Conservation (phyloP, 352 stramenopile genomes). For the Ophiocytium majus region DNA sequence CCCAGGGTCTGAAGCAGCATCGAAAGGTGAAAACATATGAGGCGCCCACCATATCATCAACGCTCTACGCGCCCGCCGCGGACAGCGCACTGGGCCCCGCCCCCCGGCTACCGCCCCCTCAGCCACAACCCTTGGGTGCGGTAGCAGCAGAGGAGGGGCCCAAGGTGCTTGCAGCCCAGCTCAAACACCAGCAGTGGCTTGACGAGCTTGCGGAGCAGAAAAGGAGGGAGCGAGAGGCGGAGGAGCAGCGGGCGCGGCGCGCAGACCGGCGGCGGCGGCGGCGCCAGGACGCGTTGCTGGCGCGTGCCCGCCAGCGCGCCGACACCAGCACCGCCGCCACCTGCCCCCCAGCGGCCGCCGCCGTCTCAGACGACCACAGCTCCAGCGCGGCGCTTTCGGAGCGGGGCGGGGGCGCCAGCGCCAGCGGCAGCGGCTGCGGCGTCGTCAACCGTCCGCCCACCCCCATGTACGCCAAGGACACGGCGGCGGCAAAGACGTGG, state of each 20-base stretch:
- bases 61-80: not conserved
- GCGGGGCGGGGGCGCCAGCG: not conserved
- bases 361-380: not conserved
- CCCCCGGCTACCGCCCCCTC: not conserved
- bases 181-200: slow-evolving; percentile 37
- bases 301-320: slow-evolving; percentile 32
- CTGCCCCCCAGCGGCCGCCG: not conserved
- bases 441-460: not conserved
- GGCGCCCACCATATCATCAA: not conserved
- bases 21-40: not conserved
- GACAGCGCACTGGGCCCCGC: not conserved
- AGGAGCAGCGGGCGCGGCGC: slow-evolving; percentile 39
- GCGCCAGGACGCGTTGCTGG: slow-evolving; percentile 29
- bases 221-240: not conserved
- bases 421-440: not conserved
- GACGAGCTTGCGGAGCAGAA: slow-evolving; percentile 34
- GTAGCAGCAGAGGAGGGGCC: not conserved
- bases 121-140: no score
- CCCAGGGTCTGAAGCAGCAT: not conserved
- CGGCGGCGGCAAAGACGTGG: slow-evolving; percentile 27
- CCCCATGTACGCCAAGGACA: slow-evolving; percentile 46
- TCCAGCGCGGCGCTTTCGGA: no score
- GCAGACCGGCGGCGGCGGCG: slow-evolving; percentile 31
- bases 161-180: not conserved
- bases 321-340: slow-evolving; percentile 9